Evolutionary conservation across 495 filamentous ascomycete species (phyloP), one percentile per base, ranked within the genome.

Genomic region (Aspergillus egyptiacus): DNA sequence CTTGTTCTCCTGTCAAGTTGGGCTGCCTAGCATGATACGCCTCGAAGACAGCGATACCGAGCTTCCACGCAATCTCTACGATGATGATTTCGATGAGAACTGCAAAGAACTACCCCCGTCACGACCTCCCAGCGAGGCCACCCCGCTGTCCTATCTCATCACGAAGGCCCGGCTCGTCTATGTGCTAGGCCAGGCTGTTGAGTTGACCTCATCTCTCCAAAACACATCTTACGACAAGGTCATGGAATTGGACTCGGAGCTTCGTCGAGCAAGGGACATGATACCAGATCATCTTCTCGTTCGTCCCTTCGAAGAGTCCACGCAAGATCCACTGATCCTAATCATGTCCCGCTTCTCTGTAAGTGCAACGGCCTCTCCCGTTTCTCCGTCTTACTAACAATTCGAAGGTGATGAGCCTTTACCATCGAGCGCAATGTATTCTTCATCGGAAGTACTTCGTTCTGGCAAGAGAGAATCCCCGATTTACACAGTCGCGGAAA

Each of bases 11-110:
- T 94, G 91, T 54, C 91, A 95, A 67, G 73, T 89, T 42, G 91
- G 90, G 5, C 66, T 97, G 31, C 93, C 93, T n/a, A 81, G 77
- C 43, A 96, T 96, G 85, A 82, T 96, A 14, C 81, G 89, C 46
- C 70, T 79, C 13, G 74, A 82, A 8, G 89, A 96, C 62, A 90
- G 80, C 49, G 94, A 99, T 59, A 87, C 88, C 0, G 80, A 87
- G 46, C 65, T 95, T 27, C 93, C 93, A 13, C 78, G 85, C 52
- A 99, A 97, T 63, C 73, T 96, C 19, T 91, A 89, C 60, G 93
- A 99, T 60, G 91, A 96, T 55, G 94, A 97, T 57, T 86, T 97
- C 37, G 81, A 85, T 37, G 85, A 90, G 37, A 81, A 85, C 38
- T 86, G 78, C 54, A 85, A 85, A 59, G 72, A 75, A 7, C 71